Evolutionary conservation across 108 stramenopile species (phyloP), one percentile per base, ranked within the genome.

Genomic region (Cyclotella baltica): DNA sequence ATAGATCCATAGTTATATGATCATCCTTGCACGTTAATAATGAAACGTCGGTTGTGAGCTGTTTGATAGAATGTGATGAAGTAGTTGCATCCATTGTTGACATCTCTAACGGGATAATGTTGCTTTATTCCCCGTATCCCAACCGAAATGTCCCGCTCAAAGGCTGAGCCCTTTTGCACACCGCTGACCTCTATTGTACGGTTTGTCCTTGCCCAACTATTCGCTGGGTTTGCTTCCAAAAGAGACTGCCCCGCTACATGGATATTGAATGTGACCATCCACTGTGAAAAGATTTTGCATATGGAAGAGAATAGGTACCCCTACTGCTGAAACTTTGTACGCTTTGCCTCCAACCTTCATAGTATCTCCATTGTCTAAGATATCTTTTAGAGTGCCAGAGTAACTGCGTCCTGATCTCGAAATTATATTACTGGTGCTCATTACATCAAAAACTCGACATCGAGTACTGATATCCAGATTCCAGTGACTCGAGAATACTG

Each of bases 31-130:
- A 92, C 40, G 80, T 89, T 29, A 96, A 67, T 34, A 71, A 62
- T 1, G 88, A 85, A 65, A 86, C 90, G 47, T 92, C 88, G 13
- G 90, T 81, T 10, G 55, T 72, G 38, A 96, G 71, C 3, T 85
- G 76, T 16, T 67, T 51, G 13, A 90, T 50, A 58, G 57, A 96
- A 96, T 6, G 94, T 94, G 25, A 96, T 85, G 36, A 88, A 71
- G 85, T 92, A 96, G 66, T 92, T 90, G 85, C 82, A 88, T 11
- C 96, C 96, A 73, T 89, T 89, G 66, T 88, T 92, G 84, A 94
- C 96, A 15, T 62, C 40, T 95, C 87, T 67, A 83, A 77, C 3
- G 83, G 72, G 66, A 96, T 64, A 0, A 76, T 51, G 6, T 94
- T 96, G 34, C 62, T 62, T 62, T 89, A 87, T 1, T 85, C 88